Evolutionary conservation across 2,329 filamentous ascomycete genomes (phyloP), one percentile per base, ranked within the genome.

Genomic region (Aspergillus ibericus): DNA sequence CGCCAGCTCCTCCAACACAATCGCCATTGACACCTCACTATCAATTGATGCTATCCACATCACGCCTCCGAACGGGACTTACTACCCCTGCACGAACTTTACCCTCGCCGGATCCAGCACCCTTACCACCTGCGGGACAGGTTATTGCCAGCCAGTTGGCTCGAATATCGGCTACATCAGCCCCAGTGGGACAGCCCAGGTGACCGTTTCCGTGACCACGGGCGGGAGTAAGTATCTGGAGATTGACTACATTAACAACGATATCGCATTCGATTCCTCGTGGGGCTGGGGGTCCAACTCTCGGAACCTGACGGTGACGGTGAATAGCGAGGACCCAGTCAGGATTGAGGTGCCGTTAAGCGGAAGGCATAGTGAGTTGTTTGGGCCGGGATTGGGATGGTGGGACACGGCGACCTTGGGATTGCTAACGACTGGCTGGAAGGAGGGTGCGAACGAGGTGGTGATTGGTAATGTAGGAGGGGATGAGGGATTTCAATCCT

Each of bases 241-340:
- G 0, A 67, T 83, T 12, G 79, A 82, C 63, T 83, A 78, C 47
- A 80, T 82, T 68, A 83, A 84, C 69, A 83, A 84, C 60, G 81
- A 83, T 8, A 72, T 82, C 10, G 74, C 77, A 0, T 75, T 81
- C 15, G 68, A 67, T 1, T 75, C 71, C 0, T 70, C 78, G 0
- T 83, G 80, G 71, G 75, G 63, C 0, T 76, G 67, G 61, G 81
- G 79, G 0, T 74, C 77, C 0, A 84, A 83, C 62, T 78, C 81
- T 0, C 70, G 81, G 0, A 83, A 83, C 55, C 73, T 83, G 66
- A 82, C 81, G 0, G 68, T 84, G 13, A 66, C 74, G 0, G 74
- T 84, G n/a, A 84, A 84, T 25, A 76, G 72, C 1, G 70, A 68
- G 0, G 55, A 63, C 0, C 68, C 74, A 0, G 80, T 81, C 63